These are phyloP conservation scores for Kluyveromyces starmeri DNA, from an alignment of 805 yeast genomes.

Conservation along the genomic window DNA sequence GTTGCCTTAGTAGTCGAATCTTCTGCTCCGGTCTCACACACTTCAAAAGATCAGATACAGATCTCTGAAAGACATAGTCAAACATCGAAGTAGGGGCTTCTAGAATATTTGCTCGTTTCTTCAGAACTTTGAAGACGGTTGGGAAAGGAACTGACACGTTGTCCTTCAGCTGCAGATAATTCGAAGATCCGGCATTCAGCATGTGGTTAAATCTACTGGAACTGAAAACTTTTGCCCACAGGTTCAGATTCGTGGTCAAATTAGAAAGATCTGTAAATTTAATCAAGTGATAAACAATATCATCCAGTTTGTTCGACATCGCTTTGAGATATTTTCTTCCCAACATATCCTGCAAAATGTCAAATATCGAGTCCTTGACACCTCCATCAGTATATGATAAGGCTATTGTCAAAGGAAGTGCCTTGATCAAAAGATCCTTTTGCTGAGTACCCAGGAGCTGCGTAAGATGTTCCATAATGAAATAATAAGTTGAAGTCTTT, in stretches of 20 bases:
- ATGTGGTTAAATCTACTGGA: not conserved
- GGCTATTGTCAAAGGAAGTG: conserved; percentile 14
- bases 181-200: not conserved
- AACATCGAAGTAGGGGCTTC: not conserved
- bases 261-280: conserved; percentile 6
- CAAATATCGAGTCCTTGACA: conserved; percentile 9
- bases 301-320: conserved; percentile 1
- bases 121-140: not conserved
- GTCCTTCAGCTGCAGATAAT: not conserved
- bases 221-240: conserved; percentile 1
- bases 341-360: conserved; percentile 6
- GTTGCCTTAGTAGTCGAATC: not conserved
- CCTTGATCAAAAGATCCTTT: conserved; percentile 9
- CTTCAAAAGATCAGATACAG: not conserved
- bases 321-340: conserved; percentile 8
- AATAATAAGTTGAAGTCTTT: conserved; percentile 7
- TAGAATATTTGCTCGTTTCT: not conserved
- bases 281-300: conserved; percentile 7
- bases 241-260: not conserved
- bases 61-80: not conserved
- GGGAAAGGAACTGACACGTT: not conserved
- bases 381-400: conserved; percentile 13
- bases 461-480: conserved; percentile 9
- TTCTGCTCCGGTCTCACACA: not conserved
- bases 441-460: conserved; percentile 7